Evolutionary conservation across 2,329 filamentous ascomycete species (phyloP).

Genomic region (Monosporascus sp.): DNA sequence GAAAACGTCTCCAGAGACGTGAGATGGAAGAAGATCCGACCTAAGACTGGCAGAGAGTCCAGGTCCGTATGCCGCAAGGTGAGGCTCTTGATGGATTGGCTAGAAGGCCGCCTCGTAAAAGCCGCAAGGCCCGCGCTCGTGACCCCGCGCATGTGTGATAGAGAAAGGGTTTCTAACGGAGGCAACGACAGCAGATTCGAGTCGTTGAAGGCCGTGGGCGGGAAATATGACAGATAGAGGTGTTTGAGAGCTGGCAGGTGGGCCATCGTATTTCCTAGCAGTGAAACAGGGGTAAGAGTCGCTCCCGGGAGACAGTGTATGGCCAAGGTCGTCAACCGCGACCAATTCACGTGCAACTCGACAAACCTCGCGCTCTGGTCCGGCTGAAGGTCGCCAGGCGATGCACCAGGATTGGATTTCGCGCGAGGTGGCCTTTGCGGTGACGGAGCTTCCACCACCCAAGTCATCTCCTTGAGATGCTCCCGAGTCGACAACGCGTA

Average conservation of each 20-base stretch:
- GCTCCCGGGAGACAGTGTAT: slow-evolving; percentile 56
- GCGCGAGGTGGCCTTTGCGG: slow-evolving; percentile 32
- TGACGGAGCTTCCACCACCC: slow-evolving; percentile 45
- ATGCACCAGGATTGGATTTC: slow-evolving; percentile 18
- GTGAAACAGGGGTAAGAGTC: slow-evolving; percentile 45
- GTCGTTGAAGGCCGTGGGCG: slow-evolving; percentile 53
- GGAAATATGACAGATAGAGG: slow-evolving; percentile 55
- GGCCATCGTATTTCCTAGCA: slow-evolving; percentile 46
- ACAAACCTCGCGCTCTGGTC: slow-evolving; percentile 42
- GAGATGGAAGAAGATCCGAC: slow-evolving; percentile 55
- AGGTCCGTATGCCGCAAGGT: slow-evolving; percentile 53
- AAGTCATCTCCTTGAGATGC: slow-evolving; percentile 54
- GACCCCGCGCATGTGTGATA: slow-evolving; percentile 53
- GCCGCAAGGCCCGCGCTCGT: slow-evolving; percentile 51
- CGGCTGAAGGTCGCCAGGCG: slow-evolving; percentile 35
- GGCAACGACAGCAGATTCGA: slow-evolving; percentile 50
- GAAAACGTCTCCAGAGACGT: slow-evolving; percentile 43
- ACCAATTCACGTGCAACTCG: slow-evolving; percentile 50
- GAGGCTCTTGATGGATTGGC: slow-evolving; percentile 41
- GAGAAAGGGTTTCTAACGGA: slow-evolving; percentile 47
- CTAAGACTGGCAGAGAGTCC: slow-evolving; percentile 51
- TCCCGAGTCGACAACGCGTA: slow-evolving; percentile 55
- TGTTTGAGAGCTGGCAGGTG: slow-evolving; percentile 51
- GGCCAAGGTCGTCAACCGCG: slow-evolving; percentile 49
- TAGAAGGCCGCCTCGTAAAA: slow-evolving; percentile 48